Base-by-base conservation (phyloP, 2,329 filamentous ascomycete species). In the Beauveria scarabaeidicola region DNA sequence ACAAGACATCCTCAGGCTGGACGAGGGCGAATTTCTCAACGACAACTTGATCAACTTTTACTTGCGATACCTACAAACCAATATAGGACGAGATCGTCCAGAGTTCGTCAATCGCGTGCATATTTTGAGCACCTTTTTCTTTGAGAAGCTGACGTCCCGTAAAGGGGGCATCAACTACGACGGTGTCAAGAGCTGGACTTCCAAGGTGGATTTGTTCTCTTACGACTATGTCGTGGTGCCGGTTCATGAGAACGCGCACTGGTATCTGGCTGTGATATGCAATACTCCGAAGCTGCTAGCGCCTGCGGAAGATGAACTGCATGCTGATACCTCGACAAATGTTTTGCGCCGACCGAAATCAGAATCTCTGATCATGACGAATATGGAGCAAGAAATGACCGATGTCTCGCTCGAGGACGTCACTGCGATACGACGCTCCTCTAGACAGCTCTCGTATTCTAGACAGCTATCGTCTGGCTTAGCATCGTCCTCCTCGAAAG, bases 191-290 rank as follows among this genome's bases (percentile, higher is more conserved):
- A 83, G 85, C 47, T 99, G 94, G 94, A 97, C 94, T 0, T 81
- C 88, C 38, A 90, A 86, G 65, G 81, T 93, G 23, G 90, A 99
- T 69, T 74, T 99, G 9, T 90, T 97, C 67, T 81, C 80, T 6
- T 91, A 90, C 66, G 90, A 96, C 69, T 97, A 92, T 70, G 86
- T 97, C 61, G 81, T 97, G 11, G 88, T 99, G 7, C 94, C 94
- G 0, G 90, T 99, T 70, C 95, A 96, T 66, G 89, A 97, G 69
- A 78, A 84, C 65, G 75, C 79, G 1, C 94, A 99, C 72, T 99
- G 95, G 94, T 97, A 94, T 73, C 77, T 97, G 64, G 91, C 91
- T 15, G 93, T 99, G 59, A 93, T 99, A 56, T 96, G 91, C 80
- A 96, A 99, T 67, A 81, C 93, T 2, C 82, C 84, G 3, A 85